Evolutionary conservation across 345 rosid genomes (phyloP).

Genomic region (Acer negundo): DNA sequence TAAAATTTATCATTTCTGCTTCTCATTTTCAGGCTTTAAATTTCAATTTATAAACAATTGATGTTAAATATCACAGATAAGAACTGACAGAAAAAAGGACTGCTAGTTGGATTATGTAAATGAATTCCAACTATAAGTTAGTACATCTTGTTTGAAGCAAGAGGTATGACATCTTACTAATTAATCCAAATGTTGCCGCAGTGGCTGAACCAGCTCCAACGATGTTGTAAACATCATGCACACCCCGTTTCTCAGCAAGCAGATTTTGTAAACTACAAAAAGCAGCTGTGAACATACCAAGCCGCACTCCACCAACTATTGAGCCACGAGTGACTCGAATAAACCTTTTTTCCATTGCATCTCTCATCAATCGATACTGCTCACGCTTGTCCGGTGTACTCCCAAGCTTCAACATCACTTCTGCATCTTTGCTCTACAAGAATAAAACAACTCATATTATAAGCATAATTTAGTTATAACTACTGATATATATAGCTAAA

Average conservation of each 20-base stretch:
- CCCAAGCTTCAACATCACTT: constrained; percentile 93
- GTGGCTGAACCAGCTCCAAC: constrained; percentile 97
- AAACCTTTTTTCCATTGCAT: constrained; percentile 96
- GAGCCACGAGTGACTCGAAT: constrained; percentile 86
- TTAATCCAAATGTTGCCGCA: constrained; percentile 83
- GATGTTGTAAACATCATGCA: constrained; percentile 77
- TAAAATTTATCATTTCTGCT: not conserved
- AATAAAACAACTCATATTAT: constrained; percentile 1
- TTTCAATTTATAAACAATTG: not conserved
- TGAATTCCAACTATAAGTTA: not conserved
- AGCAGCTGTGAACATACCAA: constrained; percentile 89
- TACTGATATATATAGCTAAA: not conserved
- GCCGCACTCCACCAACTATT: constrained; percentile 84
- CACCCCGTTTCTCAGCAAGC: constrained; percentile 77
- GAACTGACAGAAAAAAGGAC: not conserved
- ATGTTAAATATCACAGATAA: not conserved
- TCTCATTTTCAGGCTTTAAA: not conserved
- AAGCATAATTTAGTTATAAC: not conserved
- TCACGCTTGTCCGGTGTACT: constrained; percentile 91
- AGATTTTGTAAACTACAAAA: constrained; percentile 76
- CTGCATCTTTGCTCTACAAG: constrained; percentile 91
- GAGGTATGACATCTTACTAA: constrained; percentile 47
- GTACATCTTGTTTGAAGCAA: not conserved
- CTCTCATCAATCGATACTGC: constrained; percentile 83
- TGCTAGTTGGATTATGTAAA: not conserved